phyloP scores from a whole-genome alignment of 768 basidiomycete species.

The Rhizopogon vulgaris region DNA sequence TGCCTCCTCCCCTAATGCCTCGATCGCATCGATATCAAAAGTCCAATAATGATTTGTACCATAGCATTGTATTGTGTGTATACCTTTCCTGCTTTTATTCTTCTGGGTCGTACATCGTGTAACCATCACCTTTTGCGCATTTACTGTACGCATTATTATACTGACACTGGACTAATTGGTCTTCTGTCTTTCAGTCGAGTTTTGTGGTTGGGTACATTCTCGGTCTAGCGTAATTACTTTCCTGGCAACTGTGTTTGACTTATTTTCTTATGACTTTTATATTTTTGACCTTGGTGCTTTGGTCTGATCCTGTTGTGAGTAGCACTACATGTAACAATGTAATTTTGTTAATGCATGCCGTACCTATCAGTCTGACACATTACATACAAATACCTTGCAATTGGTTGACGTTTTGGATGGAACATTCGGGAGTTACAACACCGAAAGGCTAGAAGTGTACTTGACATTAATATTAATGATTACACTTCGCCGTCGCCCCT shows the following conservation, averaged over 20 bases:
- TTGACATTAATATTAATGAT: neutral
- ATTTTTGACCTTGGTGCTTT: slow-evolving; percentile 22
- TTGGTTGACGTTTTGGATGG: too few relatives aligned
- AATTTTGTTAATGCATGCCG: slow-evolving; percentile 10
- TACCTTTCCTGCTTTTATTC: slow-evolving; percentile 9
- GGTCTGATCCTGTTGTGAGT: slow-evolving; percentile 24
- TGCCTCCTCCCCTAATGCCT: slow-evolving; percentile 12
- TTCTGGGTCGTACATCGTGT: slow-evolving; percentile 26
- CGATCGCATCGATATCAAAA: slow-evolving; percentile 13
- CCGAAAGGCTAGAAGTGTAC: neutral
- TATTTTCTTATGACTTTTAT: slow-evolving; percentile 19
- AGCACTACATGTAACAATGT: slow-evolving; percentile 19
- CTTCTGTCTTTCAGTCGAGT: slow-evolving; percentile 20
- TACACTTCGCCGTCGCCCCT: slow-evolving; percentile 7
- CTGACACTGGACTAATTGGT: slow-evolving; percentile 26
- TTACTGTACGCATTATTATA: slow-evolving; percentile 30
- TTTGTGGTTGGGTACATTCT: slow-evolving; percentile 22
- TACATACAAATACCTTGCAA: neutral
- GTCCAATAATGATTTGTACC: slow-evolving; percentile 20
- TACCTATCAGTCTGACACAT: neutral
- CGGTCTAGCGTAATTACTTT: slow-evolving; percentile 27
- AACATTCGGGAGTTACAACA: neutral
- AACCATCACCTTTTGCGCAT: slow-evolving; percentile 23
- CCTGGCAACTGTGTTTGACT: slow-evolving; percentile 14
- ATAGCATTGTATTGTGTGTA: slow-evolving; percentile 29